Base-by-base conservation (phyloP, 106 monocot species). In the Phalaenopsis equestris region DNA sequence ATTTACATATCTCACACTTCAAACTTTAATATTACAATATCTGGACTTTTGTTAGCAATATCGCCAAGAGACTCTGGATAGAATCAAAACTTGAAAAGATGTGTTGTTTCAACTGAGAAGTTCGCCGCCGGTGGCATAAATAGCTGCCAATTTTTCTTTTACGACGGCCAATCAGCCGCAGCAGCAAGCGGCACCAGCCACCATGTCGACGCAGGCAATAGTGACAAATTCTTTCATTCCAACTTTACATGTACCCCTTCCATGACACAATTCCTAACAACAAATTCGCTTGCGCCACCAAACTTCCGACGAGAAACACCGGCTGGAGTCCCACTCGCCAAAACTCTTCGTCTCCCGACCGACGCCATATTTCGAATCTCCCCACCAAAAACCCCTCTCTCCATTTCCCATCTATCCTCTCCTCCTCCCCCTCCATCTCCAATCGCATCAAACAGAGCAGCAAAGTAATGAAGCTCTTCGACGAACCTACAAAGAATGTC, bases 151-250 rank as follows among this genome's bases (percentile, higher is more conserved):
- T 30, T 30, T 30, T 30, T 30, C 30, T 30, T 30, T 30, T 30
- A 30, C 30, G 30, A 30, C 30, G 30, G 30, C 0, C 30, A 30
- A 30, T 30, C 30, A 30, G 30, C 30, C 30, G 30, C 30, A 30
- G 30, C 30, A 0, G 30, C 30, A 30, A 30, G 30, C 30, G 30
- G 30, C 1, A 46, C 57, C 57, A 72, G 81, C 52, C 55, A 81
- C 96, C 96, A 96, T 6, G 93, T 89, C 15, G 93, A 96, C 11
- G 96, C 96, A 0, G 91, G 91, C 74, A 96, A 88, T 68, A 93
- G 73, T 16, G 96, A 84, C 24, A 93, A 83, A 56, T 93, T 90
- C 88, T 96, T 96, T 93, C 96, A 96, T 0, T 93, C 96, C 5
- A 96, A 80, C 77, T 86, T 93, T 67, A 55, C 3, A 91, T 93